These are phyloP conservation scores for Theileria orientalis DNA, from an alignment of 169 alveolate genomes.

Conservation along the genomic window DNA sequence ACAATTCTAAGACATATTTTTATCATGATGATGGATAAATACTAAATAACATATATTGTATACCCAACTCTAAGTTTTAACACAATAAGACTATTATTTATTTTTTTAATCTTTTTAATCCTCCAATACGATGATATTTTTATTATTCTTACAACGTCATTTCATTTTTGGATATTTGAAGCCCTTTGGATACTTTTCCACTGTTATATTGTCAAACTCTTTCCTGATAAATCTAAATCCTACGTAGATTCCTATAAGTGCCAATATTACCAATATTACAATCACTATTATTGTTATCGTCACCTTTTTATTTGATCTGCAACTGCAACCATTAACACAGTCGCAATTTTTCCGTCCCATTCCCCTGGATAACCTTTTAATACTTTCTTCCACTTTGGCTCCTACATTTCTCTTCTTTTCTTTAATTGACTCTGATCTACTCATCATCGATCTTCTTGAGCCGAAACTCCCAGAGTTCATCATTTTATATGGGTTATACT, in stretches of 20 bases:
- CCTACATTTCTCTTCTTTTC: background rate
- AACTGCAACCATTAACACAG: background rate
- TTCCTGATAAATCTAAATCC: background rate
- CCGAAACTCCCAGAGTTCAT: background rate
- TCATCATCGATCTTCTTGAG: background rate
- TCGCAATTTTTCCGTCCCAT: background rate
- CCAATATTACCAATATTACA: background rate
- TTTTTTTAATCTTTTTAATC: background rate
- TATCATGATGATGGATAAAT: background rate
- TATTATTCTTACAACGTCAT: background rate
- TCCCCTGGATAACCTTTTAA: background rate
- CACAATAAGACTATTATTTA: background rate
- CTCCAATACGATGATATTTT: background rate
- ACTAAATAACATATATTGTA: background rate
- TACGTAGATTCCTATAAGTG: background rate
- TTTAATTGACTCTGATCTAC: background rate
- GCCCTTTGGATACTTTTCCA: constrained; percentile 13
- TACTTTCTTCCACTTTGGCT: background rate
- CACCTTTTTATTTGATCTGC: background rate
- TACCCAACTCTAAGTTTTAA: constrained; percentile 1
- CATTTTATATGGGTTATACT: constrained; percentile 1
- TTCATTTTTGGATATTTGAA: constrained; percentile 13
- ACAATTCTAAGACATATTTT: background rate
- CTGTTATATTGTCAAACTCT: background rate
- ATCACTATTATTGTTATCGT: background rate